phyloP scores from a whole-genome alignment of 345 rosid species.

The Arabidopsis suecica region DNA sequence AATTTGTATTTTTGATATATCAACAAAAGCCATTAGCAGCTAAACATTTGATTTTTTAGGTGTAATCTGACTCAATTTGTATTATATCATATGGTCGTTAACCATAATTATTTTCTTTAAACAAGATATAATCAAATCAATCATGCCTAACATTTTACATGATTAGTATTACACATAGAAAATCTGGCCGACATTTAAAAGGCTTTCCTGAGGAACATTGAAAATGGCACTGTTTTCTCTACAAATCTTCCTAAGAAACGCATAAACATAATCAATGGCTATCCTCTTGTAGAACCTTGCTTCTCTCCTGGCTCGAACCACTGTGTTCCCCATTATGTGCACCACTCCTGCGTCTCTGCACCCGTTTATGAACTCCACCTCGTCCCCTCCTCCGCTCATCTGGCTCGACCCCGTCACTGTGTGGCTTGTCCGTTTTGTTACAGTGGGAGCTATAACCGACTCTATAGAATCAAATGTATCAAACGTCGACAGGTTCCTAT shows the following conservation, averaged over 20 bases:
- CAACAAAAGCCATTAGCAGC: no score
- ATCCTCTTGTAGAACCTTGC: conserved; percentile 63
- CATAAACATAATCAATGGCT: conserved; percentile 72
- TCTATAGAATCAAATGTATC: conserved; percentile 41
- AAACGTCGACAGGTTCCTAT: conserved; percentile 23
- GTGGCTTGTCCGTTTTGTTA: conserved; percentile 32
- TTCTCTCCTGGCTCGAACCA: conserved; percentile 62
- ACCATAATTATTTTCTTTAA: not conserved
- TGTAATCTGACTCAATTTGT: no score
- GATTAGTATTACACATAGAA: conserved; percentile 57
- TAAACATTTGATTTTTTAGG: no score
- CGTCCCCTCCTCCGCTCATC: conserved; percentile 59
- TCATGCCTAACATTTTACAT: no score
- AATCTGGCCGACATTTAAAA: conserved; percentile 78
- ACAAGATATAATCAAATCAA: no score
- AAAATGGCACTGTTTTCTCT: conserved; percentile 72
- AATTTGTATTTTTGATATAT: no score
- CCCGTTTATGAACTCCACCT: conserved; percentile 59
- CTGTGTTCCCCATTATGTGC: conserved; percentile 74
- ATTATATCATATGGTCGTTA: not conserved
- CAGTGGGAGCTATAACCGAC: not conserved
- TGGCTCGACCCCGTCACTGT: conserved; percentile 50
- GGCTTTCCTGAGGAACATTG: conserved; percentile 77
- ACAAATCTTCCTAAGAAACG: conserved; percentile 77
- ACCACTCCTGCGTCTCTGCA: conserved; percentile 78